Evolutionary conservation across 257 asterid genomes (phyloP).

Genomic region (Leonotis leonurus): DNA sequence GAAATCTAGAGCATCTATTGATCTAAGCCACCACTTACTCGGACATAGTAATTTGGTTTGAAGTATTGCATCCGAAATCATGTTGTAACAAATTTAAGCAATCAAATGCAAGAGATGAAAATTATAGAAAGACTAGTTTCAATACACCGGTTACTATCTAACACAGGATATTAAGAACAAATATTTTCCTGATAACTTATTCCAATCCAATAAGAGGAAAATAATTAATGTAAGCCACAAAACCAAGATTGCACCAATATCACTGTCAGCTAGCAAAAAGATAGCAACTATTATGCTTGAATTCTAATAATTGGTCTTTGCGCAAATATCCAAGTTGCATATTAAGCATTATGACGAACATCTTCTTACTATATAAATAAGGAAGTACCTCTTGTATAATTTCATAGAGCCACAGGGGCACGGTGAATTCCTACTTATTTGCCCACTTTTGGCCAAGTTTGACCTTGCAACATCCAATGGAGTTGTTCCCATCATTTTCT

Average conservation of each 20-base stretch:
- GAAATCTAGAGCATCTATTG: neutral
- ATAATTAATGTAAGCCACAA: neutral
- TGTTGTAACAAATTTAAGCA: neutral
- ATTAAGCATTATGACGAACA: neutral
- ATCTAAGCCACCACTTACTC: neutral
- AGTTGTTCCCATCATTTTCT: conserved; percentile 80
- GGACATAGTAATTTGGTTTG: neutral
- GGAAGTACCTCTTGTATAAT: conserved; percentile 70
- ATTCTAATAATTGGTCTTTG: neutral
- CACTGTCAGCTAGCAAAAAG: neutral
- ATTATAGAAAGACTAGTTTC: neutral
- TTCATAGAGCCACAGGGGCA: conserved; percentile 96
- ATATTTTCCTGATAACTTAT: neutral
- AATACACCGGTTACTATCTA: neutral
- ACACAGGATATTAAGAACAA: neutral
- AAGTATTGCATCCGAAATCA: neutral
- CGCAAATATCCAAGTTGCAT: neutral
- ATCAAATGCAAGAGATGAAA: neutral
- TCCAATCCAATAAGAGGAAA: neutral
- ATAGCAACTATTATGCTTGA: neutral
- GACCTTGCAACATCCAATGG: conserved; percentile 81
- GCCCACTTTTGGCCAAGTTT: conserved; percentile 80
- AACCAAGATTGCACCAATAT: neutral
- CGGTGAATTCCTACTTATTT: conserved; percentile 70
- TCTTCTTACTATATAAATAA: neutral